Percentiles rank a stretch among this genome's conserved stretches.
Evolutionary conservation across 139 green algal genomes (phyloP).

Genomic region (Tetradesmus obliquus): DNA sequence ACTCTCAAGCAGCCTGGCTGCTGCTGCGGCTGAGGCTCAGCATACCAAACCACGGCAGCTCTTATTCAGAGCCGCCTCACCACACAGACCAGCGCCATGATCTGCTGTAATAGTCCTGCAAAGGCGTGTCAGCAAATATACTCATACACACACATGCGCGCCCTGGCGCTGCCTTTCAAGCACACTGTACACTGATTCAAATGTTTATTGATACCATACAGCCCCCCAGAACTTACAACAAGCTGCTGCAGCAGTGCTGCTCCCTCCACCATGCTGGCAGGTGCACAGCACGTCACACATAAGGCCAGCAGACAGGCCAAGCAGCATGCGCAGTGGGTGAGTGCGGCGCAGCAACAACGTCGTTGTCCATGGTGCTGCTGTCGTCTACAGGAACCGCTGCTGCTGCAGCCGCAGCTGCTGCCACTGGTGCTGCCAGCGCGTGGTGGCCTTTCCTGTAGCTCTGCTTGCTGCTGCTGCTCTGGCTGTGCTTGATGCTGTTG

Average conservation of each 20-base stretch:
- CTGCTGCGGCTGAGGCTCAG: neutral
- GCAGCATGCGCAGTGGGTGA: neutral
- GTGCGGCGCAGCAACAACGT: neutral
- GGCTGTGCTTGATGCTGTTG: neutral
- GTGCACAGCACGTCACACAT: neutral
- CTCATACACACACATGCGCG: neutral
- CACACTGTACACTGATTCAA: neutral
- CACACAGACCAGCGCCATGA: neutral
- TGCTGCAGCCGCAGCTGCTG: neutral
- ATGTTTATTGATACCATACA: neutral
- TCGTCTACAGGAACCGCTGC: neutral
- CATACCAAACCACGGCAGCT: neutral
- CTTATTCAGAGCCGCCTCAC: neutral
- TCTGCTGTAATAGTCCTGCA: neutral
- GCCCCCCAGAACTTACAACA: too few species aligned
- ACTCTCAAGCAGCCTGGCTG: conserved; percentile 49
- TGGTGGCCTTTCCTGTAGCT: neutral
- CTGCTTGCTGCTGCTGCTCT: neutral
- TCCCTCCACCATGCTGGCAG: neutral
- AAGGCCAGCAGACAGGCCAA: neutral
- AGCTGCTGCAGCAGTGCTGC: too few species aligned
- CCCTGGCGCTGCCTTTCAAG: neutral
- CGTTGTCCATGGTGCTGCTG: neutral
- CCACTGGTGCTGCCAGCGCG: neutral
- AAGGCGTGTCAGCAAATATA: neutral